Evolutionary conservation across 345 rosid genomes (phyloP).

Genomic region (Capsella bursapastoris): DNA sequence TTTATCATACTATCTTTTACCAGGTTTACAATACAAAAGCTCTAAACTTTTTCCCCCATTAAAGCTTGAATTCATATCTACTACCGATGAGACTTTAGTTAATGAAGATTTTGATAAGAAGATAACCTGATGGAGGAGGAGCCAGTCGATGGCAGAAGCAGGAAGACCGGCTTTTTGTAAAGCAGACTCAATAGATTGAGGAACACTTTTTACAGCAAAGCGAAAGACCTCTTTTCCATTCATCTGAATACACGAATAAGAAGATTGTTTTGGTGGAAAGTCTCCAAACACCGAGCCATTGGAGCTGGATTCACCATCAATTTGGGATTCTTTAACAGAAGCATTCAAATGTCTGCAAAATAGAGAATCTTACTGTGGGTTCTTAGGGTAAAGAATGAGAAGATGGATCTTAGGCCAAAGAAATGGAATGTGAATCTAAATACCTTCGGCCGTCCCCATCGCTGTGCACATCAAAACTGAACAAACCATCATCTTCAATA

Average conservation of each 20-base stretch:
- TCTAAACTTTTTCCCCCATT: not conserved
- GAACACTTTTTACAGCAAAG: slow-evolving; percentile 83
- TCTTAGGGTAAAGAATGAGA: slow-evolving; percentile 23
- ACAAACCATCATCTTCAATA: slow-evolving; percentile 75
- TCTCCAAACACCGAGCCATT: slow-evolving; percentile 62
- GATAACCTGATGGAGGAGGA: slow-evolving; percentile 91
- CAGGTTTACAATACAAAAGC: not conserved
- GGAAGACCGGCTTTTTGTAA: slow-evolving; percentile 79
- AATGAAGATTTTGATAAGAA: slow-evolving; percentile 1
- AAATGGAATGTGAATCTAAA: slow-evolving; percentile 8
- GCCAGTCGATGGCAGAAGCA: slow-evolving; percentile 80
- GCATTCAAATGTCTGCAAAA: slow-evolving; percentile 75
- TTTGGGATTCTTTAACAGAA: slow-evolving; percentile 48
- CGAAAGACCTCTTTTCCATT: slow-evolving; percentile 95
- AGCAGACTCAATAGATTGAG: slow-evolving; percentile 79
- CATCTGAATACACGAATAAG: slow-evolving; percentile 79
- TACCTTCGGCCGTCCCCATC: slow-evolving; percentile 88
- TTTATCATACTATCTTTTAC: not conserved
- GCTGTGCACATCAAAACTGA: slow-evolving; percentile 83
- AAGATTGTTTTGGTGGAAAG: slow-evolving; percentile 66
- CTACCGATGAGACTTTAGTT: not conserved
- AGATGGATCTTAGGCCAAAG: not conserved
- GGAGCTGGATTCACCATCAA: slow-evolving; percentile 53
- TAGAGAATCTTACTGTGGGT: slow-evolving; percentile 11
- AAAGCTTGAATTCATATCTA: not conserved